phyloP scores from a whole-genome alignment of 83 land plant species.

The Isoetes engelmannii region DNA sequence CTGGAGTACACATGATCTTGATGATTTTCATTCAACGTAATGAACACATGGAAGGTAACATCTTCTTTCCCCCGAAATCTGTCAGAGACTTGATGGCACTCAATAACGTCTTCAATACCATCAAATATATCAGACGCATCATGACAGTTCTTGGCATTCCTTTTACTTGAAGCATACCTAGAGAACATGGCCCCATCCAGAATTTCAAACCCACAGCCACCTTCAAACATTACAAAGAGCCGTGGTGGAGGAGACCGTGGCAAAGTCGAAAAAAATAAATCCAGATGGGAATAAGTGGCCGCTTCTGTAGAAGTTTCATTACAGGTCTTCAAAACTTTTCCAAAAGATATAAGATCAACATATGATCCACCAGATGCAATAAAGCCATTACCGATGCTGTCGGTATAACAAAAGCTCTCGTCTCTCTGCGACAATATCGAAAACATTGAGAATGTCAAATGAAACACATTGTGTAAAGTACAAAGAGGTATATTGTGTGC shows the following conservation, averaged over 20 bases:
- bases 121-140: neutral
- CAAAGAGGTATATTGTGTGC: too few species aligned
- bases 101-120: neutral
- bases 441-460: too few species aligned
- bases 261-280: too few species aligned
- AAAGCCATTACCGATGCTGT: constrained; percentile 1
- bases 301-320: neutral
- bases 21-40: neutral
- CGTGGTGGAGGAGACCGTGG: neutral
- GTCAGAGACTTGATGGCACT: neutral
- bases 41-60: neutral
- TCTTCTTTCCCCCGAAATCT: neutral
- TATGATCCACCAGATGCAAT: neutral
- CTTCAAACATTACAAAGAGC: neutral
- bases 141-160: neutral
- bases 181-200: neutral
- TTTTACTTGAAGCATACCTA: neutral
- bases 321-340: neutral
- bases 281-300: too few species aligned
- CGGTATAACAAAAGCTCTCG: neutral
- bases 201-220: constrained; percentile 8
- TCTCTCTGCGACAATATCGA: neutral
- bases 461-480: too few species aligned
- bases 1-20: too few species aligned
- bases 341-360: neutral